These are phyloP conservation scores for Polytrichum formosum DNA, from an alignment of 225 moss, liverwort and hornwort species.

Conservation along the genomic window DNA sequence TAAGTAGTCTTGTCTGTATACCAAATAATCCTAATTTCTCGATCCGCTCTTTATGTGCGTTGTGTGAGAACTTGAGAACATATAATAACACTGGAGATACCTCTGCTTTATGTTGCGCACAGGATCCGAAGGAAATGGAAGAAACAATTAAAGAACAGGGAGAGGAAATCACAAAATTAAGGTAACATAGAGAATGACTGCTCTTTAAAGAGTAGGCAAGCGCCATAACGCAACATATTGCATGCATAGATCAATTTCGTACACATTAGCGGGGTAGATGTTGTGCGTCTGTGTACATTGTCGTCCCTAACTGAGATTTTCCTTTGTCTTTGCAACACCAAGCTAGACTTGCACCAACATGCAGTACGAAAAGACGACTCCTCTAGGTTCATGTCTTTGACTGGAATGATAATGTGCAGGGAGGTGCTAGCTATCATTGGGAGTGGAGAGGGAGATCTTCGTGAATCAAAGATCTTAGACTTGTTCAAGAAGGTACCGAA, in stretches of 20 bases:
- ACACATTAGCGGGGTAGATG: too few species aligned
- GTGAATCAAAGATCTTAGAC: constrained; percentile 83
- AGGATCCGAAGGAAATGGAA: constrained; percentile 22
- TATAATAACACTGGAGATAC: too few species aligned
- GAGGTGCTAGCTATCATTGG: constrained; percentile 76
- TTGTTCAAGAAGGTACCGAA: constrained; percentile 72
- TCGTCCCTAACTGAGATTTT: neutral
- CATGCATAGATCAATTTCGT: neutral
- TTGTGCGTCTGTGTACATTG: neutral
- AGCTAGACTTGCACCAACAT: neutral
- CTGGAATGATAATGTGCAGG: constrained; percentile 16
- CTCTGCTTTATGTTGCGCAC: neutral
- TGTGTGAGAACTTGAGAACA: too few species aligned
- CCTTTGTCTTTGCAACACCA: neutral
- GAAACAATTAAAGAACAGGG: constrained; percentile 27
- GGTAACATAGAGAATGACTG: constrained; percentile 6
- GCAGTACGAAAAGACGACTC: too few species aligned
- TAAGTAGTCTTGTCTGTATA: too few species aligned
- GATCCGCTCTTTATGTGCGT: too few species aligned
- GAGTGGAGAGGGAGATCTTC: constrained; percentile 82
- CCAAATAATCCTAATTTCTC: too few species aligned
- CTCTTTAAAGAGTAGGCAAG: neutral
- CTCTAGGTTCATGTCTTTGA: neutral
- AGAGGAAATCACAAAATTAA: constrained; percentile 42
- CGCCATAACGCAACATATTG: neutral